Evolutionary conservation across 371 early-diverging fungal genomes (phyloP), one percentile per base, ranked within the genome.

Genomic region (Zopfochytrium polystomum): DNA sequence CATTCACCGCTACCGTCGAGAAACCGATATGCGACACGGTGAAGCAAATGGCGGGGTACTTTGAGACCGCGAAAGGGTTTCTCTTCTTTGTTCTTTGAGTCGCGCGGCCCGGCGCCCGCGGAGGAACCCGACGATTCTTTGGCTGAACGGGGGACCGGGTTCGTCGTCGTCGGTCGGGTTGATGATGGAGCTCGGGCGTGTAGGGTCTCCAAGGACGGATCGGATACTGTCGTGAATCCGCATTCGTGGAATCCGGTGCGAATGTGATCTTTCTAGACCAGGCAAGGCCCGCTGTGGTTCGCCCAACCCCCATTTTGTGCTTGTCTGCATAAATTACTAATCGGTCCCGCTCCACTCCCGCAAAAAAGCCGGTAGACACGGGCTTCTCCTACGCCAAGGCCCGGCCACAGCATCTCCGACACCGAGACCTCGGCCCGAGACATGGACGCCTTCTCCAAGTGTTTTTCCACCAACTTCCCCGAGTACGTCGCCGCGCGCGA

Each of bases 61-160:
- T 67, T 42, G 68, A 67, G 34, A 52, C 60, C 20, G 56, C 55
- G 11, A 13, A 38, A 9, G 60, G 68, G 20, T 67, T 63, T 64
- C 72, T 73, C 52, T 93, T 90, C 78, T 92, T 91, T 73, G 90
- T 88, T 91, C 79, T 93, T 93, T 73, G 92, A 92, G 63, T 89
- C 90, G 11, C 84, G 90, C 50, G 76, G 78, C 58, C n/a, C n/a
- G n/a, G 73, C 86, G 7, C 90, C 91, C 20, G 51, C 66, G 25
- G 73, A 75, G 1, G 92, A n/a, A 91, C 55, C 93, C 92, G 1
- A 62, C 91, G 50, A 83, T 91, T 15, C 79, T 91, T 27, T 91
- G 91, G 91, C 64, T 75, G 33, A 76, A 74, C 63, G 55, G 74
- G 27, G 95, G 93, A 11, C 92, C 93, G 13, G 95, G 95, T 0